These are phyloP conservation scores for Penicillium coprophilum DNA, from an alignment of 495 filamentous ascomycete species.

Conservation along the genomic window DNA sequence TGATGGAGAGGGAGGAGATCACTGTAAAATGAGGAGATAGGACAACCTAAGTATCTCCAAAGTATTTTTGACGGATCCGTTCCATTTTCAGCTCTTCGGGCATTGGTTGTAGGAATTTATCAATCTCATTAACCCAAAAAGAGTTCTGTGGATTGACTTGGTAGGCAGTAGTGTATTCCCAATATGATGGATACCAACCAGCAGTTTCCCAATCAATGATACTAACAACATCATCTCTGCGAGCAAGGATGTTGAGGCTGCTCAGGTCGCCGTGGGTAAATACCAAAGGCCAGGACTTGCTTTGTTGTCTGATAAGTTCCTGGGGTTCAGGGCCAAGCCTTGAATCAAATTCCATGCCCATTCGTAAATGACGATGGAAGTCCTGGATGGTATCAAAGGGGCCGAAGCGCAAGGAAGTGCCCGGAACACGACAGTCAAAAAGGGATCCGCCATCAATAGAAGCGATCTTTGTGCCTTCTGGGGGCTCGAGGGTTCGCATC, in stretches of 20 bases:
- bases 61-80: no score
- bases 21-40: no score
- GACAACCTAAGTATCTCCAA: no score
- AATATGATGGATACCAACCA: slow-evolving; percentile 53
- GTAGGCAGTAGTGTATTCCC: slow-evolving; percentile 52
- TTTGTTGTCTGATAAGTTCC: slow-evolving; percentile 39
- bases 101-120: slow-evolving; percentile 46
- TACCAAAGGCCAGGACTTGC: slow-evolving; percentile 31
- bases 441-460: slow-evolving; percentile 44
- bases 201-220: no score
- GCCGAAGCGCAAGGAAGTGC: slow-evolving; percentile 33
- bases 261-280: slow-evolving; percentile 47
- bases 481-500: slow-evolving; percentile 40
- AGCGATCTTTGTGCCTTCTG: slow-evolving; percentile 33
- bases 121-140: slow-evolving; percentile 48
- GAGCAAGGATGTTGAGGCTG: slow-evolving; percentile 44
- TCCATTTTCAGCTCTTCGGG: slow-evolving; percentile 42
- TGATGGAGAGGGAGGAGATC: no score
- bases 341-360: slow-evolving; percentile 36
- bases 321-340: slow-evolving; percentile 33
- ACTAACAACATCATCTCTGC: slow-evolving; percentile 45
- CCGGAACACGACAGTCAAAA: slow-evolving; percentile 40
- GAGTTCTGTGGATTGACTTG: slow-evolving; percentile 45
- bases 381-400: slow-evolving; percentile 44
- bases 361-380: slow-evolving; percentile 46